These are phyloP conservation scores for Hysterium pulicare DNA, from an alignment of 2,329 filamentous ascomycete genomes.

Conservation along the genomic window DNA sequence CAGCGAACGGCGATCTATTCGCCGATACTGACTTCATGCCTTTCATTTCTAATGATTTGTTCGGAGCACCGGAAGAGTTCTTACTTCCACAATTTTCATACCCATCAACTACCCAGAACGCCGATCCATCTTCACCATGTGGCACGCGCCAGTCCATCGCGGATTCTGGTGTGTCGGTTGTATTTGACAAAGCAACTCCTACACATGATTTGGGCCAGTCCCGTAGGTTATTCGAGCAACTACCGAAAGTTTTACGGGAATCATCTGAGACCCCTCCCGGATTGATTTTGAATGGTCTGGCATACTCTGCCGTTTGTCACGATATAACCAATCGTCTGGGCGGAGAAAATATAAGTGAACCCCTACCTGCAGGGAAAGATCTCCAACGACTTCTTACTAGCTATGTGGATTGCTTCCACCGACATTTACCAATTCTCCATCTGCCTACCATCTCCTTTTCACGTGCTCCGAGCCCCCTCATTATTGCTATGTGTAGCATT, in stretches of 20 bases:
- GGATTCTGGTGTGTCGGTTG: too few relatives aligned
- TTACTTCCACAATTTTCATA: too few relatives aligned
- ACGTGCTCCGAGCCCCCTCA: constrained; percentile 23
- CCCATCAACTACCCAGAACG: too few relatives aligned
- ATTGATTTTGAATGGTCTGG: constrained; percentile 3
- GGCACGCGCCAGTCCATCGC: too few relatives aligned
- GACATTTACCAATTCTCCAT: constrained; percentile 33
- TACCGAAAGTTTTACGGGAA: not conserved
- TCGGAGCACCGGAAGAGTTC: too few relatives aligned
- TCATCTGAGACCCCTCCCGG: not conserved
- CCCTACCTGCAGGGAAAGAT: constrained; percentile 16
- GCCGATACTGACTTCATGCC: too few relatives aligned
- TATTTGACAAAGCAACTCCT: too few relatives aligned
- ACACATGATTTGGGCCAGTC: not conserved
- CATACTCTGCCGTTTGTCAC: constrained; percentile 10
- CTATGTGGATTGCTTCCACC: constrained; percentile 33
- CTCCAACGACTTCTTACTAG: constrained; percentile 26
- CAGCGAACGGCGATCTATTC: too few relatives aligned
- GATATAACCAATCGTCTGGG: constrained; percentile 10
- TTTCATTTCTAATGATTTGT: too few relatives aligned
- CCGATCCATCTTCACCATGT: too few relatives aligned
- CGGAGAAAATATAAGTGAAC: constrained; percentile 7
- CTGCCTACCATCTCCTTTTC: constrained; percentile 26
- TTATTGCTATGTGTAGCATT: constrained; percentile 36
- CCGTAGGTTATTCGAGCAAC: not conserved